Base-by-base conservation (phyloP, 1,139 yeast species). In the Hyphopichia buzzinii region DNA sequence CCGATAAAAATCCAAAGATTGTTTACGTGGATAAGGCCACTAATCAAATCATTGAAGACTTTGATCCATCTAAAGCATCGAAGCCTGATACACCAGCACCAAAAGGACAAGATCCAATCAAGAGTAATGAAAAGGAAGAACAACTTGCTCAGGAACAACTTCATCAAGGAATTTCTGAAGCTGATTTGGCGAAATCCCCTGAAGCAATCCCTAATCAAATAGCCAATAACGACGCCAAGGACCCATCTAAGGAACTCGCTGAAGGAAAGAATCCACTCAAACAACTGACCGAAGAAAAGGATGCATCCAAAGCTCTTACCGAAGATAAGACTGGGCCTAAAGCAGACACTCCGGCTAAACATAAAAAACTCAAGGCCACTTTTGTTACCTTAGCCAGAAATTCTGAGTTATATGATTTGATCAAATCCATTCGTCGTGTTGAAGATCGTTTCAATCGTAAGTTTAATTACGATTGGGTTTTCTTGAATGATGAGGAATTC, bases 381-480 rank as follows among this genome's bases (percentile, higher is more conserved):
- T 70, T 81, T 46, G 83, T 81, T 30, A 66, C 80, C 0, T 62
- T 77, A 46, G 81, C 80, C 4, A 62, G 84, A 54, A 85, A 85
- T 55, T 59, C 66, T 43, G 95, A 85, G 56, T 58, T 85, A 24
- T 71, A 67, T 32, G 80, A 77, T 3, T 84, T 88, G 11, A 61
- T 84, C 38, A 67, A 71, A 44, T 72, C 90, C 2, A 84, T 85
- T 64, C 67, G 89, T 39, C 68, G 77, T 25, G 66, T 83, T 37
- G 92, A 85, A 59, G 87, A 82, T 54, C 67, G 89, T 32, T 85
- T 84, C 67, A 85, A 85, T 63, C 55, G 64, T 29, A 69, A 76
- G 40, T 84, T 60, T 62, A 69, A 81, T 50, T 85, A 85, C 55
- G 92, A 84, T 55, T 85, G 94, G 94, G 84, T 84, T 10, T 85